These are phyloP conservation scores for Seminavis robusta DNA, from an alignment of 108 stramenopile genomes.

Conservation along the genomic window DNA sequence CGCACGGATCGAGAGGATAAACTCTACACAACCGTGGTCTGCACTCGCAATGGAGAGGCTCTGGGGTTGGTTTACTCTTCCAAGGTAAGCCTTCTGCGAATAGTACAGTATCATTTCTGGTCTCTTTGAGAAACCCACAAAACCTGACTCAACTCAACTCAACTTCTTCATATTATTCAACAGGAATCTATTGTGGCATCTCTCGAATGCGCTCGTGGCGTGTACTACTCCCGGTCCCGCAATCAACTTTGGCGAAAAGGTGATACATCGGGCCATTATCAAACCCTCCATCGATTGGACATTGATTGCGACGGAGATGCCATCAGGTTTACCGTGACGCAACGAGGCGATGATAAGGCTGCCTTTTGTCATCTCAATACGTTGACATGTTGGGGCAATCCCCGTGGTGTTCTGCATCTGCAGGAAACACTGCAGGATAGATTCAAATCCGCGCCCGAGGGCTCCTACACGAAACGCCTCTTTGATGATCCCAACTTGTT, in stretches of 20 bases:
- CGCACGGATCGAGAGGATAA: constrained; percentile 90
- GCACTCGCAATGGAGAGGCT: constrained; percentile 77
- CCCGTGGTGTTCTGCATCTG: constrained; percentile 82
- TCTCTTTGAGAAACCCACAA: no score
- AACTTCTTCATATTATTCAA: constrained; percentile 4
- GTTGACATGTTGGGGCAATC: constrained; percentile 88
- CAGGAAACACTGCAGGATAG: constrained; percentile 77
- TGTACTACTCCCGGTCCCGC: constrained; percentile 92
- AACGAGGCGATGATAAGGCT: constrained; percentile 61
- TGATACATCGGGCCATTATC: constrained; percentile 90
- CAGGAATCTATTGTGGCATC: constrained; percentile 79
- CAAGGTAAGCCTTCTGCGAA: constrained; percentile 41
- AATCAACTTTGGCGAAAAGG: constrained; percentile 92
- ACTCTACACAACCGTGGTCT: constrained; percentile 92
- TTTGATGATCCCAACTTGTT: constrained; percentile 88
- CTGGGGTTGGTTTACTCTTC: constrained; percentile 93
- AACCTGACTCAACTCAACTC: no score
- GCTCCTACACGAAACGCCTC: constrained; percentile 95
- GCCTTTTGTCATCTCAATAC: constrained; percentile 93
- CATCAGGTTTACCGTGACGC: constrained; percentile 87
- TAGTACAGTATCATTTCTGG: no score
- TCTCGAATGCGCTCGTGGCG: constrained; percentile 82
- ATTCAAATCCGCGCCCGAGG: constrained; percentile 76
- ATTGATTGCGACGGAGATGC: constrained; percentile 97
- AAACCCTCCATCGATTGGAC: constrained; percentile 84